phyloP scores from a whole-genome alignment of 768 basidiomycete genomes.

The Rhodotorula sphaerocarpa region DNA sequence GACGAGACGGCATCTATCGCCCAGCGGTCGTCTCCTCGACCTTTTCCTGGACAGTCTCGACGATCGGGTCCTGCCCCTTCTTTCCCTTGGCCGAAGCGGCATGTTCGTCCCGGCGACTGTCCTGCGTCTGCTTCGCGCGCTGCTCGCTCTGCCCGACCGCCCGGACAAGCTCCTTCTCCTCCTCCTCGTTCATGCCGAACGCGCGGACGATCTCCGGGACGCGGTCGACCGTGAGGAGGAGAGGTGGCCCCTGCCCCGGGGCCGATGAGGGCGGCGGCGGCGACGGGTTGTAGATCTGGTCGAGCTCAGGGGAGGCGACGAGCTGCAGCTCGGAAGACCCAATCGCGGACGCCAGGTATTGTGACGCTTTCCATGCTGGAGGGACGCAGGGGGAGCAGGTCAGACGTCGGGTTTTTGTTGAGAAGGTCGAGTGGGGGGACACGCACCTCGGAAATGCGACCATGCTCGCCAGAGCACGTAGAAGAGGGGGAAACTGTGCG shows the following conservation, averaged over 20 bases:
- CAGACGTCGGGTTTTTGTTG: not conserved
- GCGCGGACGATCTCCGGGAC: slow-evolving; percentile 37
- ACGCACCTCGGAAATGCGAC: slow-evolving; percentile 39
- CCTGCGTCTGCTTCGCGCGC: slow-evolving; percentile 33
- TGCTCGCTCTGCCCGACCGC: slow-evolving; percentile 43
- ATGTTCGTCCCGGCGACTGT: not conserved
- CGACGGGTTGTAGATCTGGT: slow-evolving; percentile 38
- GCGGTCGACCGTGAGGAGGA: slow-evolving; percentile 37
- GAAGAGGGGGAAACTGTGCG: slow-evolving; percentile 40
- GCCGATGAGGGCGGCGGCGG: not conserved
- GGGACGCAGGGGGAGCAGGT: not conserved
- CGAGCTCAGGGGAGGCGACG: slow-evolving; percentile 34
- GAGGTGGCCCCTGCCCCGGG: not conserved
- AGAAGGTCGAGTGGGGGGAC: no score
- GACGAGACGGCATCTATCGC: no score
- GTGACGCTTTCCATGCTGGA: slow-evolving; percentile 41
- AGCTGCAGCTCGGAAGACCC: slow-evolving; percentile 32
- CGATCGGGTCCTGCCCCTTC: slow-evolving; percentile 3
- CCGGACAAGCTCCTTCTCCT: slow-evolving; percentile 43
- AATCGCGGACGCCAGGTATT: slow-evolving; percentile 41
- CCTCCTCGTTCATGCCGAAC: slow-evolving; percentile 40
- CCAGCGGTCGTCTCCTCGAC: not conserved
- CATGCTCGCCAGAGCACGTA: slow-evolving; percentile 46
- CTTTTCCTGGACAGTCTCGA: not conserved
- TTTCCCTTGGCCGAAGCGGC: slow-evolving; percentile 12